Percentiles rank a stretch among this genome's conserved stretches.
Conservation (phyloP, 805 yeast species). For the Yamadazyma philogaea region DNA sequence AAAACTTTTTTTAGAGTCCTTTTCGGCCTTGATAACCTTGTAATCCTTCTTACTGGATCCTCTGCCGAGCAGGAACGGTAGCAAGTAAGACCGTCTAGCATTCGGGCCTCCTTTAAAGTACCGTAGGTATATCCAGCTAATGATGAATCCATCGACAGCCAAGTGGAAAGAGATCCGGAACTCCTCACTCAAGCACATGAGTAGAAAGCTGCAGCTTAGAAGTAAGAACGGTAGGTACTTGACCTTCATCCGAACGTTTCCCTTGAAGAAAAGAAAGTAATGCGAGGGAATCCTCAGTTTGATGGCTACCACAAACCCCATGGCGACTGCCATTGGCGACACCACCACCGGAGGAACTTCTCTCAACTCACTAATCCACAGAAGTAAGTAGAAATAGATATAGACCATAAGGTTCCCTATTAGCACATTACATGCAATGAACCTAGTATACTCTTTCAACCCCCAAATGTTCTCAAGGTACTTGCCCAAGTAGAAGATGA, state of each 20-base stretch:
- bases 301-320: slow-evolving; percentile 60
- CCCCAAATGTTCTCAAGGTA: slow-evolving; percentile 71
- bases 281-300: slow-evolving; percentile 67
- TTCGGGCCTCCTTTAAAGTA: slow-evolving; percentile 40
- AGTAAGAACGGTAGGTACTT: slow-evolving; percentile 38
- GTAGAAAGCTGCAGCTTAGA: slow-evolving; percentile 21
- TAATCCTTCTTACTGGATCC: slow-evolving; percentile 16
- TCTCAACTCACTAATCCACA: slow-evolving; percentile 13
- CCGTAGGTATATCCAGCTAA: slow-evolving; percentile 40
- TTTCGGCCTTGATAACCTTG: slow-evolving; percentile 9
- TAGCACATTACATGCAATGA: slow-evolving; percentile 36
- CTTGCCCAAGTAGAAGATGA: slow-evolving; percentile 52
- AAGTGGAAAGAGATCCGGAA: slow-evolving; percentile 24
- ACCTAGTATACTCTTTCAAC: slow-evolving; percentile 47
- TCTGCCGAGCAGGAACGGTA: slow-evolving; percentile 28
- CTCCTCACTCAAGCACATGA: slow-evolving; percentile 25
- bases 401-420: slow-evolving; percentile 36
- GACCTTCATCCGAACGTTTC: slow-evolving; percentile 43
- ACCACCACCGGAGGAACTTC: slow-evolving; percentile 44
- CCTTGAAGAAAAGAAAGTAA: slow-evolving; percentile 47
- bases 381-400: slow-evolving; percentile 19
- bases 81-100: slow-evolving; percentile 41
- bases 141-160: slow-evolving; percentile 29
- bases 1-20: slow-evolving; percentile 9
- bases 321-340: slow-evolving; percentile 53